Evolutionary conservation across 2,329 filamentous ascomycete genomes (phyloP).

Genomic region (Fusarium coicis): DNA sequence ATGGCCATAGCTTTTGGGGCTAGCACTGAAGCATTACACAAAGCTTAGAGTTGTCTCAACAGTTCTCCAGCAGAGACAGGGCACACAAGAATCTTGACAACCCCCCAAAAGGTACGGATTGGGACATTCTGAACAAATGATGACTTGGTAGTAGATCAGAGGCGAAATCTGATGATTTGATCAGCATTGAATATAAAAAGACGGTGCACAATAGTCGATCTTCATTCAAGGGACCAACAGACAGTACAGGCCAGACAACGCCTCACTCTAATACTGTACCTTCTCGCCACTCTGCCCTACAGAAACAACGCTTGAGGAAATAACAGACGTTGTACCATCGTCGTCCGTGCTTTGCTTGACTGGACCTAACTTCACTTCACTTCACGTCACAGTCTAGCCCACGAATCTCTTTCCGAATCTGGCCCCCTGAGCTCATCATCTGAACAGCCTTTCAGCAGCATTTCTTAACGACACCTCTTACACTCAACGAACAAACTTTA

Average conservation of each 20-base stretch:
- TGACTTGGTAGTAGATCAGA: neutral
- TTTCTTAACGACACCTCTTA: neutral
- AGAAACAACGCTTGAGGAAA: slow-evolving; percentile 3
- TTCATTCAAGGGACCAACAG: slow-evolving; percentile 1
- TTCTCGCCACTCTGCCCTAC: slow-evolving; percentile 9
- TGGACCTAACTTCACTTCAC: neutral
- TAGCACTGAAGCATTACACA: slow-evolving; percentile 8
- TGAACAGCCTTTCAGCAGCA: neutral
- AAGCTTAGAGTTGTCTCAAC: neutral
- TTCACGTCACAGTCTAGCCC: neutral
- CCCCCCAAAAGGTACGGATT: slow-evolving; percentile 9
- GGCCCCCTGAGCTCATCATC: neutral
- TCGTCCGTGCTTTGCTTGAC: slow-evolving; percentile 23
- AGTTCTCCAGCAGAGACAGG: neutral
- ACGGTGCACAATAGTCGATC: neutral
- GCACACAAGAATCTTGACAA: neutral
- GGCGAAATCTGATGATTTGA: neutral
- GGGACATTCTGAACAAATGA: neutral
- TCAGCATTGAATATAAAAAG: neutral
- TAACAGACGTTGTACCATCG: slow-evolving; percentile 6
- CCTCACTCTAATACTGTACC: neutral
- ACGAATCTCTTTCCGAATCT: neutral
- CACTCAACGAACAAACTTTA: neutral
- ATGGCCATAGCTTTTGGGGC: slow-evolving; percentile 17
- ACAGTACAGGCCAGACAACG: neutral